Base-by-base conservation (phyloP, 768 basidiomycete genomes). In the Lyophyllum semitale region DNA sequence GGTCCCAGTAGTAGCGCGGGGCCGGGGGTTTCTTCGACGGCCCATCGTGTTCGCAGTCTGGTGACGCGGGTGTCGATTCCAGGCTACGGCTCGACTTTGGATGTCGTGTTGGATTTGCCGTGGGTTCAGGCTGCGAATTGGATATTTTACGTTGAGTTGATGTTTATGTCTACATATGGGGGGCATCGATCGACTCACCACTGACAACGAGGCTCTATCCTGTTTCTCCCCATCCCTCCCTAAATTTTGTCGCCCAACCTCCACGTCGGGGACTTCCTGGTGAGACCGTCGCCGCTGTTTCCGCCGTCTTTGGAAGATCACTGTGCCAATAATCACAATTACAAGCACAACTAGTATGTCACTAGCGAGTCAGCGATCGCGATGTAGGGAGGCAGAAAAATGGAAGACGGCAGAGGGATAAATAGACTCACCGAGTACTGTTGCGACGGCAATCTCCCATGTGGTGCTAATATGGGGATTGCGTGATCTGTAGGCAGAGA, bases 391-490 rank as follows among this genome's bases (percentile, higher is more conserved):
- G 13, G 17, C 18, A 4, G 1, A 22, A 41, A 27, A 22, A 20
- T n/a, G 22, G 11, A 26, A 25, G 22, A n/a, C 11, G 22, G n/a
- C n/a, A n/a, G n/a, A n/a, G n/a, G n/a, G n/a, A n/a, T n/a, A n/a
- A 23, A 41, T 26, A 25, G 48, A 66, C 73, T 56, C 47, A 76
- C 76, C 48, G 48, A 73, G 69, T 11, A 73, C 59, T 9, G 66
- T 66, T 30, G 73, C 61, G 25, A 77, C 61, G 9, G 70, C 74
- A 17, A 71, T 67, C 57, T 77, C 74, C 74, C 74, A 76, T 41
- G 68, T 63, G n/a, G 62, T 42, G 4, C 71, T 68, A 20, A 76
- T 61, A 57, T 74, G 73, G 1, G 68, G 69, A 27, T 58, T 58
- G 12, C 61, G 58, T 15, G 71, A 65, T 48, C 75, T 77, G 38